These are phyloP conservation scores for Alternaria metachromatica DNA, from an alignment of 2,329 filamentous ascomycete genomes.

Conservation along the genomic window DNA sequence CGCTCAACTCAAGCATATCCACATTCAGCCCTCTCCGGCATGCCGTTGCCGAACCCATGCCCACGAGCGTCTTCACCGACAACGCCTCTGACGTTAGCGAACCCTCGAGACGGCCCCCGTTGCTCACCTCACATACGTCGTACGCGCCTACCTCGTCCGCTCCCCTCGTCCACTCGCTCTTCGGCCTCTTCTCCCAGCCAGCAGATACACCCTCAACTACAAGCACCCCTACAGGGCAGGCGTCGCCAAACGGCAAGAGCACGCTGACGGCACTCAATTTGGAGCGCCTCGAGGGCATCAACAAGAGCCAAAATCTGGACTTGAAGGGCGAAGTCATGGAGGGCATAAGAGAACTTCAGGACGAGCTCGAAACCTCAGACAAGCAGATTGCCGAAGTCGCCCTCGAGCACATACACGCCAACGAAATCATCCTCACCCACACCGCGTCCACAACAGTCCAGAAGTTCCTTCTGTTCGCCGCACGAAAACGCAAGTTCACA, in stretches of 20 bases:
- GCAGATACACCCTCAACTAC: conserved; percentile 53
- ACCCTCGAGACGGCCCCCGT: conserved; percentile 61
- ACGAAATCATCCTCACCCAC: conserved; percentile 90
- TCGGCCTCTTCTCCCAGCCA: conserved; percentile 82
- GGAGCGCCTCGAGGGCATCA: conserved; percentile 50
- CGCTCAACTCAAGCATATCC: conserved; percentile 52
- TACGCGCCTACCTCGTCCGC: conserved; percentile 63
- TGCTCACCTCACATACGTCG: conserved; percentile 68
- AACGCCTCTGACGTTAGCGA: conserved; percentile 47
- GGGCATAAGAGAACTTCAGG: conserved; percentile 93
- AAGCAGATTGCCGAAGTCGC: conserved; percentile 90
- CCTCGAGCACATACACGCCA: conserved; percentile 89
- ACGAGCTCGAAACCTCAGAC: conserved; percentile 91
- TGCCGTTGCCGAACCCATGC: conserved; percentile 46
- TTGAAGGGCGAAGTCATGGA: conserved; percentile 90
- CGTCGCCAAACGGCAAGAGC: conserved; percentile 57
- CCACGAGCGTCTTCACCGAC: conserved; percentile 37
- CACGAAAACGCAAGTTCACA: conserved; percentile 88
- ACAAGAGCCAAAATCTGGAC: conserved; percentile 61
- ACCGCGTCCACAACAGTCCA: conserved; percentile 87
- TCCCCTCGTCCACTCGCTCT: conserved; percentile 73
- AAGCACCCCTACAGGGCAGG: conserved; percentile 60
- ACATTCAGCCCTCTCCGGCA: conserved; percentile 57
- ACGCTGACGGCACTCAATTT: conserved; percentile 44
- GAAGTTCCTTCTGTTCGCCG: conserved; percentile 85